A percentile compares a stretch with the other conserved stretches of the same genome.
These are phyloP conservation scores for Russula olivacea DNA, from an alignment of 768 basidiomycete species.

Conservation along the genomic window DNA sequence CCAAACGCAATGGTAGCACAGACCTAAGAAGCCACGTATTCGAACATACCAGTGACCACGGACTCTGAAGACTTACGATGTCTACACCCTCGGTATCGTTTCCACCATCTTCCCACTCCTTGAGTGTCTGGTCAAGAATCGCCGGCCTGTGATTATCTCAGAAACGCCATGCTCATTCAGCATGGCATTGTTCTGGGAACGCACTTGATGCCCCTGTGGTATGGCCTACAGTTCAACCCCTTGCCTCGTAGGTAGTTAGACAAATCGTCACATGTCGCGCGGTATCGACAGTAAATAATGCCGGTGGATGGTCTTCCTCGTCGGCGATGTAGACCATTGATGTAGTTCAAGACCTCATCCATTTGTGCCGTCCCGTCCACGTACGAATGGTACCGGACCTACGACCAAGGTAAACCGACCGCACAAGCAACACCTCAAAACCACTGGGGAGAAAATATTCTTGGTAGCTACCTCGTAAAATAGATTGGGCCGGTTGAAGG, in stretches of 20 bases:
- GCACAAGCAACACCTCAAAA: neutral
- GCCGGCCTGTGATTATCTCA: conserved; percentile 34
- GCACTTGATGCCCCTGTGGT: conserved; percentile 62
- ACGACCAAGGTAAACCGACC: neutral
- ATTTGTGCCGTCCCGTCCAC: conserved; percentile 50
- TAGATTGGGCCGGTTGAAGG: conserved; percentile 74
- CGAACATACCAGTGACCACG: no score
- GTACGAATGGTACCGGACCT: conserved; percentile 62
- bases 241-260: conserved; percentile 57
- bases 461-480: conserved; percentile 61
- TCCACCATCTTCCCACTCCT: conserved; percentile 54
- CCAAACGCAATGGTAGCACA: conserved; percentile 82
- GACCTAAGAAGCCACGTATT: conserved; percentile 39
- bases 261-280: conserved; percentile 60
- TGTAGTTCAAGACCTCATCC: conserved; percentile 61
- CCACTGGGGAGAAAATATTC: neutral
- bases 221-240: conserved; percentile 62
- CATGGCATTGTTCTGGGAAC: conserved; percentile 29
- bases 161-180: neutral
- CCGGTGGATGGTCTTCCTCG: conserved; percentile 59
- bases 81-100: conserved; percentile 51
- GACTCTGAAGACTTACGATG: conserved; percentile 42
- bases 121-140: conserved; percentile 47
- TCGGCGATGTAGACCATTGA: conserved; percentile 53
- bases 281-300: conserved; percentile 72